Conservation (phyloP, 2,329 filamentous ascomycete species). For the Colletotrichum paranaense region DNA sequence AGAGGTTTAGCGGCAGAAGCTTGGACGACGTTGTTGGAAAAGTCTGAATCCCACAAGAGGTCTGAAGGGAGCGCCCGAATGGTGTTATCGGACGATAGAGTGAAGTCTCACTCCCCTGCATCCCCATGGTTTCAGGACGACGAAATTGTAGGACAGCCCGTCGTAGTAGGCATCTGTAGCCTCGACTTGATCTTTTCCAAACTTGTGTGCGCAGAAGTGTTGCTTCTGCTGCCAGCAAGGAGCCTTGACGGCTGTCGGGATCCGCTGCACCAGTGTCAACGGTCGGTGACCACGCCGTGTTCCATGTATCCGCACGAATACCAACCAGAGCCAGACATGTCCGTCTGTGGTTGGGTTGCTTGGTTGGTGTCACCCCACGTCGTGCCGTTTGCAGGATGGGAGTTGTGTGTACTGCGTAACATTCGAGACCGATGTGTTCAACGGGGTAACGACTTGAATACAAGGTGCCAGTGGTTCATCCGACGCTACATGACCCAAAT, state of each 20-base stretch:
- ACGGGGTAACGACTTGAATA: not conserved
- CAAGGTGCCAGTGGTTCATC: no score
- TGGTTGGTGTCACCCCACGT: not conserved
- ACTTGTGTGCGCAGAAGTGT: not conserved
- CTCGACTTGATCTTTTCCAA: conserved; percentile 5
- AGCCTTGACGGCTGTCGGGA: not conserved
- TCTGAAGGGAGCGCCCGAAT: conserved; percentile 20
- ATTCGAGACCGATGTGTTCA: not conserved
- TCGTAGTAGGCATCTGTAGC: not conserved
- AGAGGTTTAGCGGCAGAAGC: not conserved
- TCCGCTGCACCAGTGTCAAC: not conserved
- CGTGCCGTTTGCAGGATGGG: not conserved
- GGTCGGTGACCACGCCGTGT: not conserved
- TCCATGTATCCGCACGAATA: not conserved
- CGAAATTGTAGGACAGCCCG: not conserved
- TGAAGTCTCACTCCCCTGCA: conserved; percentile 19
- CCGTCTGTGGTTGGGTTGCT: not conserved
- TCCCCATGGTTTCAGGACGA: conserved; percentile 21
- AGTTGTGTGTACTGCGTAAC: not conserved
- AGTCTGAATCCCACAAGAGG: conserved; percentile 10
- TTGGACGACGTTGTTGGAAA: not conserved
- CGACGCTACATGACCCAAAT: no score
- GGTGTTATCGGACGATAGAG: conserved; percentile 9
- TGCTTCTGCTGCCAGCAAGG: not conserved
- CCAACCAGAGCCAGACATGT: not conserved